A percentile compares a stretch with the other conserved stretches of the same genome.
Evolutionary conservation across 2,329 filamentous ascomycete species (phyloP).

Genomic region (Sphaerulina vaccinii): DNA sequence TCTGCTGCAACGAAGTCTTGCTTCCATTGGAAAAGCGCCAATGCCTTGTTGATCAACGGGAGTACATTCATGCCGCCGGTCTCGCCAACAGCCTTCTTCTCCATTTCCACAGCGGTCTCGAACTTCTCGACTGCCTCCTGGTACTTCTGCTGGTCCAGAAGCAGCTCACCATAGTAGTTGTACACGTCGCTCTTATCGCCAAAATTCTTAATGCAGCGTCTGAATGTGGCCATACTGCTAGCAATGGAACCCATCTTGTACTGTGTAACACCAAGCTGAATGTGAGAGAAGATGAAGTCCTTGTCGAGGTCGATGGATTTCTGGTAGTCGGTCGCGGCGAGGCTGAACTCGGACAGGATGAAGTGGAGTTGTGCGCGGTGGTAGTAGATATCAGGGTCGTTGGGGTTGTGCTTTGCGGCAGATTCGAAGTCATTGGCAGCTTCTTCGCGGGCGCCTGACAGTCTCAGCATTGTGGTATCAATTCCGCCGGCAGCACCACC

Average conservation of each 20-base stretch:
- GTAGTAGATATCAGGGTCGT: slow-evolving; percentile 97
- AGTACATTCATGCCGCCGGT: slow-evolving; percentile 96
- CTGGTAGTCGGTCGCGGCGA: slow-evolving; percentile 97
- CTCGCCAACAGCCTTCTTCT: slow-evolving; percentile 68
- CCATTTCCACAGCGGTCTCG: slow-evolving; percentile 97
- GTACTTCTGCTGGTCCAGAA: slow-evolving; percentile 95
- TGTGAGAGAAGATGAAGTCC: slow-evolving; percentile 98
- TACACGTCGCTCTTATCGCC: slow-evolving; percentile 95
- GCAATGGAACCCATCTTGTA: slow-evolving; percentile 99
- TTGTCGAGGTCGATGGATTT: slow-evolving; percentile 97
- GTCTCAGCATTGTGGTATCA: slow-evolving; percentile 35
- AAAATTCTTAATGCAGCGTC: slow-evolving; percentile 97
- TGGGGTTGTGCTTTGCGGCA: slow-evolving; percentile 78
- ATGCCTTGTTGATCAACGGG: slow-evolving; percentile 96
- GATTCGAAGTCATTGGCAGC: slow-evolving; percentile 84
- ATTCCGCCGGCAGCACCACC: slow-evolving; percentile 12
- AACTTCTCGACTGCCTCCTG: slow-evolving; percentile 96
- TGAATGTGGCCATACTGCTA: slow-evolving; percentile 97
- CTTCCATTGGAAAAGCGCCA: slow-evolving; percentile 98
- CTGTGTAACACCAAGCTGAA: slow-evolving; percentile 97
- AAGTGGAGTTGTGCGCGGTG: slow-evolving; percentile 98
- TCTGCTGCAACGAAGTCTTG: slow-evolving; percentile 93
- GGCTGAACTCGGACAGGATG: slow-evolving; percentile 88
- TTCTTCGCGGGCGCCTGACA: slow-evolving; percentile 72
- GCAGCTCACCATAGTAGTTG: slow-evolving; percentile 98